Percentiles rank a stretch among this genome's conserved stretches.
phyloP scores from a whole-genome alignment of 768 basidiomycete species.

The Strobilomyces dryophilus region DNA sequence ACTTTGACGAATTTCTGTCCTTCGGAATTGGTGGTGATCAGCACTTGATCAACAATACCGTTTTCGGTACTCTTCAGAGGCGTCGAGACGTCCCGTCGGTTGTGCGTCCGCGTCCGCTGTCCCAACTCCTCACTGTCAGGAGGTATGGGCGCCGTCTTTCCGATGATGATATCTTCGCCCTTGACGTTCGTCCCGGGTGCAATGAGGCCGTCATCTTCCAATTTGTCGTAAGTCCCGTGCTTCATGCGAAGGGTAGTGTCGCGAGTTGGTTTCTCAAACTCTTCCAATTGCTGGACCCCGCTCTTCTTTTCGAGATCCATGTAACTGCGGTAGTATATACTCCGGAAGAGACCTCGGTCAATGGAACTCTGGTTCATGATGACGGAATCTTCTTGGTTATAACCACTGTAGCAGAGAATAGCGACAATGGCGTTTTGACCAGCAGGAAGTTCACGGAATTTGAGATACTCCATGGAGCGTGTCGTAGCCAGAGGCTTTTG shows the following conservation, averaged over 20 bases:
- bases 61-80: slow-evolving; percentile 97
- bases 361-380: slow-evolving; percentile 99
- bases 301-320: slow-evolving; percentile 98
- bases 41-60: slow-evolving; percentile 95
- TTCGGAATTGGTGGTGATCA: slow-evolving; percentile 94
- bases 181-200: slow-evolving; percentile 91
- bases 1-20: slow-evolving; percentile 99
- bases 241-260: slow-evolving; percentile 95
- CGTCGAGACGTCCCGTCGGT: slow-evolving; percentile 93
- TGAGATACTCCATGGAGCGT: slow-evolving; percentile 98
- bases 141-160: slow-evolving; percentile 96
- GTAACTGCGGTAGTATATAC: slow-evolving; percentile 97
- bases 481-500: slow-evolving; percentile 99
- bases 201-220: slow-evolving; percentile 95
- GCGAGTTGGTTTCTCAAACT: slow-evolving; percentile 94
- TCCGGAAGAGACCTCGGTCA: slow-evolving; percentile 96
- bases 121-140: slow-evolving; percentile 97
- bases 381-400: slow-evolving; percentile 99
- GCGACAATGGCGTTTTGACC: slow-evolving; percentile 99
- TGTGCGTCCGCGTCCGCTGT: slow-evolving; percentile 90
- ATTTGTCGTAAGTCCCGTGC: slow-evolving; percentile 97
- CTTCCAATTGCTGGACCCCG: slow-evolving; percentile 87
- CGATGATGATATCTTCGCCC: slow-evolving; percentile 99
- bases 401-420: slow-evolving; percentile 97
- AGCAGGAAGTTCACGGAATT: slow-evolving; percentile 96